Conservation (phyloP, 768 basidiomycete species). For the Rhodotorula kratochvilovae region DNA sequence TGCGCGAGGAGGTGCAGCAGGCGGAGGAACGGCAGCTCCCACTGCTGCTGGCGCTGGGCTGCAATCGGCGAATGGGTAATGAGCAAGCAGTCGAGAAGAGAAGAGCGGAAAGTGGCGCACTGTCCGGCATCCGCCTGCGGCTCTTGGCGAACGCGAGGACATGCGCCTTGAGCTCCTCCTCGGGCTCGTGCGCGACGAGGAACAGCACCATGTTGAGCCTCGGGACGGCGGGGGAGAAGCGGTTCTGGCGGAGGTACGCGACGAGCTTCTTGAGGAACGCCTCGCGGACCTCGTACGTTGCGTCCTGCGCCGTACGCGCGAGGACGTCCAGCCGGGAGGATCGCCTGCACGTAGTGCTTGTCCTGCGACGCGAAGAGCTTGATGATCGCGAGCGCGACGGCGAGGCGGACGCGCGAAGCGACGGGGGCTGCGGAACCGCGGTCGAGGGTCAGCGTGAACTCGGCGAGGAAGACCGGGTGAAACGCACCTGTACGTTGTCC, state of each 20-base stretch:
- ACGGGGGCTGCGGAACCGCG: slow-evolving; percentile 53
- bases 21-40: slow-evolving; percentile 80
- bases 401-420: slow-evolving; percentile 72
- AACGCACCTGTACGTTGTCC: slow-evolving; percentile 54
- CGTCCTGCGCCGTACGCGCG: slow-evolving; percentile 68
- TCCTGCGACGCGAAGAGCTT: slow-evolving; percentile 61
- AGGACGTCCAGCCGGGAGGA: slow-evolving; percentile 64
- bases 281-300: slow-evolving; percentile 78
- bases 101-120: not conserved
- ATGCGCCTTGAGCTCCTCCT: slow-evolving; percentile 55
- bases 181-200: slow-evolving; percentile 85
- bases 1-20: slow-evolving; percentile 83
- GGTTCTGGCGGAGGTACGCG: slow-evolving; percentile 59
- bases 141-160: slow-evolving; percentile 7
- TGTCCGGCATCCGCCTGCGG: not conserved
- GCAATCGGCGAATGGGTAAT: not conserved
- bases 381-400: slow-evolving; percentile 73
- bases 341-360: slow-evolving; percentile 56
- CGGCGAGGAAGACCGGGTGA: not conserved
- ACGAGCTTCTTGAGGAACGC: slow-evolving; percentile 71
- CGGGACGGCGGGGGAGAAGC: slow-evolving; percentile 52
- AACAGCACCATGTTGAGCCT: slow-evolving; percentile 81
- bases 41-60: slow-evolving; percentile 53
- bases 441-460: slow-evolving; percentile 9
- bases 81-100: not conserved